phyloP scores from a whole-genome alignment of 208 protist genomes.

The Wallacemonas collosoma region DNA sequence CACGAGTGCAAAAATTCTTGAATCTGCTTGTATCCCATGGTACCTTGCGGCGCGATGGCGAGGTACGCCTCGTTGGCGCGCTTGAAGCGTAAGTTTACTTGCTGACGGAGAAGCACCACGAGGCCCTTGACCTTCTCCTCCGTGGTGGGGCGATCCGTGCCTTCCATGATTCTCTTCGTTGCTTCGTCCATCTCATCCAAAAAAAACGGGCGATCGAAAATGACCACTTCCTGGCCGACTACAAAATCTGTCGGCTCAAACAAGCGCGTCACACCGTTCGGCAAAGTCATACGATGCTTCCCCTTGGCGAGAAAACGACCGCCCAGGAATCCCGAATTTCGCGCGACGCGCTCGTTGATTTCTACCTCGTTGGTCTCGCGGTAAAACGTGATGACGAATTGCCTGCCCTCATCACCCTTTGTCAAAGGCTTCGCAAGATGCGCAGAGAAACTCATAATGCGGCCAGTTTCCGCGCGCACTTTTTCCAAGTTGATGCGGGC shows the following conservation, averaged over 20 bases:
- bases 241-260: conserved; percentile 75
- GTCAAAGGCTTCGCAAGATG: conserved; percentile 58
- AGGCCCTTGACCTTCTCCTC: conserved; percentile 70
- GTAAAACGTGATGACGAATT: conserved; percentile 91
- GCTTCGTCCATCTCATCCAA: conserved; percentile 71
- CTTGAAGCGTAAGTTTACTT: conserved; percentile 81
- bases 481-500: conserved; percentile 65
- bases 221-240: conserved; percentile 70
- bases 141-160: conserved; percentile 55
- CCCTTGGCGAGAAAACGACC: conserved; percentile 91
- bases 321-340: conserved; percentile 89
- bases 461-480: conserved; percentile 64
- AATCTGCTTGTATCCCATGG: conserved; percentile 77
- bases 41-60: conserved; percentile 70
- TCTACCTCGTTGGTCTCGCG: conserved; percentile 86
- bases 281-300: conserved; percentile 63
- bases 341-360: conserved; percentile 79
- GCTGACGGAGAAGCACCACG: conserved; percentile 77
- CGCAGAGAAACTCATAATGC: conserved; percentile 87
- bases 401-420: conserved; percentile 67
- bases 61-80: conserved; percentile 74
- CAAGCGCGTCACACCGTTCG: conserved; percentile 61
- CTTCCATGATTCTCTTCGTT: conserved; percentile 70
- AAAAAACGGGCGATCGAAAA: conserved; percentile 78
- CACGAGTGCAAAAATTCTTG: conserved; percentile 82